Evolutionary conservation across 768 basidiomycete genomes (phyloP).

Genomic region (Daedaleopsis sinensis): DNA sequence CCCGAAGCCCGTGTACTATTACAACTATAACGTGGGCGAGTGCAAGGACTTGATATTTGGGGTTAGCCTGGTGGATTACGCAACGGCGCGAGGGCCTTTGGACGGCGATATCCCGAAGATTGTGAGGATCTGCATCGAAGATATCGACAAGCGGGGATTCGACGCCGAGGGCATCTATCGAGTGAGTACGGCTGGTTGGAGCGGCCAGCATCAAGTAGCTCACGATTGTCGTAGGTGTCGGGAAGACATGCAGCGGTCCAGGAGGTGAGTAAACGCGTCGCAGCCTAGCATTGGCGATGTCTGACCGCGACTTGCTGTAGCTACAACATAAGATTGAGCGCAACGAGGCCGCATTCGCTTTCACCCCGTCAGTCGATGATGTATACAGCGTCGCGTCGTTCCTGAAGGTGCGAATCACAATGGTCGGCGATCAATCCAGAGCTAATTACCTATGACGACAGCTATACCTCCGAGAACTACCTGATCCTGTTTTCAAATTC

Average conservation of each 20-base stretch:
- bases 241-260: conserved; percentile 86
- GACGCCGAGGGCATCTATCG: conserved; percentile 83
- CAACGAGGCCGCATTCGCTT: conserved; percentile 75
- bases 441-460: neutral
- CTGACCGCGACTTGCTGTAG: conserved; percentile 39
- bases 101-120: conserved; percentile 79
- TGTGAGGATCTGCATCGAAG: conserved; percentile 76
- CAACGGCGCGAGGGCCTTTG: conserved; percentile 71
- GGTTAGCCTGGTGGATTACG: conserved; percentile 85
- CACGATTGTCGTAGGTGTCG: conserved; percentile 56
- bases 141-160: conserved; percentile 79
- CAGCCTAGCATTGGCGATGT: neutral
- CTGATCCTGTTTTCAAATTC: conserved; percentile 88
- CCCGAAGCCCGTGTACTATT: conserved; percentile 74
- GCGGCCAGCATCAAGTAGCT: neutral
- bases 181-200: conserved; percentile 41
- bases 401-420: conserved; percentile 63
- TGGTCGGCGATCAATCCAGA: neutral
- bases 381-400: conserved; percentile 83
- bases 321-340: conserved; percentile 86
- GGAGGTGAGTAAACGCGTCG: conserved; percentile 50
- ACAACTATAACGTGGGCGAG: conserved; percentile 79
- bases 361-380: conserved; percentile 74
- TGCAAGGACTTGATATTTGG: conserved; percentile 92
- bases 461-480: conserved; percentile 74